phyloP scores from a whole-genome alignment of 176 grass and related monocot genomes.

The Neostapfia colusana region DNA sequence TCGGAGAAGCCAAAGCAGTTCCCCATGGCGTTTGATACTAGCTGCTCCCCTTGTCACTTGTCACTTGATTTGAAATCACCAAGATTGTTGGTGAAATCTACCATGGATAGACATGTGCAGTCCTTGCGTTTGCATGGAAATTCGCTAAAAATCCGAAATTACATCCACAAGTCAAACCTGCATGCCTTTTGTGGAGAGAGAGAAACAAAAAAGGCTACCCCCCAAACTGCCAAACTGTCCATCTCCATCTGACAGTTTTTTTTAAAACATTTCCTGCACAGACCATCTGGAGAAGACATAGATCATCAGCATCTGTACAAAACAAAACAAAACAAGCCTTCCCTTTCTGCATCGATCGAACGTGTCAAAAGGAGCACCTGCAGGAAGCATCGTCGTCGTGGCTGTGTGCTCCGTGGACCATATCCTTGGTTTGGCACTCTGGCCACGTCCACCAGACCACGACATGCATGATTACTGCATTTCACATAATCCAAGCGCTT shows the following conservation, averaged over 20 bases:
- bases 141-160: too few relatives aligned
- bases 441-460: slow-evolving; percentile 8
- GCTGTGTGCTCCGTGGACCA: background rate
- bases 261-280: background rate
- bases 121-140: too few relatives aligned
- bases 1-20: slow-evolving; percentile 26
- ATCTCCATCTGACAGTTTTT: background rate
- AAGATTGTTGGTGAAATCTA: background rate
- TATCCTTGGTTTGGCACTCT: background rate
- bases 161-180: background rate
- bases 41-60: too few relatives aligned
- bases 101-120: background rate
- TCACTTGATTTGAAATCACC: background rate
- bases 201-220: background rate
- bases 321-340: background rate
- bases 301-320: background rate
- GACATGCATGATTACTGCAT: too few relatives aligned
- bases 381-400: background rate
- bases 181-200: background rate
- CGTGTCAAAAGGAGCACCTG: background rate
- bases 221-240: background rate
- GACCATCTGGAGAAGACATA: background rate
- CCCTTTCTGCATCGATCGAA: background rate
- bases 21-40: slow-evolving; percentile 18
- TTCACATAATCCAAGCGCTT: slow-evolving; percentile 1